A percentile compares a stretch with the other conserved stretches of the same genome.
Evolutionary conservation across 345 rosid species (phyloP).

Genomic region (Aegle marmelos): DNA sequence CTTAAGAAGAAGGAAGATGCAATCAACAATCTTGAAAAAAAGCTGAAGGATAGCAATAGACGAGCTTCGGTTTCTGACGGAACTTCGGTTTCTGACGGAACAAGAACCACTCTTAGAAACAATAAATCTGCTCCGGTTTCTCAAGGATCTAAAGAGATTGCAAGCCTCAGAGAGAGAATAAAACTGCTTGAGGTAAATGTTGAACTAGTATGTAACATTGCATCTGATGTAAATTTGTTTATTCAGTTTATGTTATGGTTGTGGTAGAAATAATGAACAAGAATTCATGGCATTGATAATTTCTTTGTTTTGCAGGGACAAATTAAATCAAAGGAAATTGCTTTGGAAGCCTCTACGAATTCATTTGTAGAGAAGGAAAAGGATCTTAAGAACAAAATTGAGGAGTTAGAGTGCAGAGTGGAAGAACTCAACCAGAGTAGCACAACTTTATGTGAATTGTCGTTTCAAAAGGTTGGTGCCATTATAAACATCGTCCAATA

Average conservation of each 20-base stretch:
- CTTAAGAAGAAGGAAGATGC: slow-evolving; percentile 66
- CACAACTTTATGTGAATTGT: slow-evolving; percentile 14
- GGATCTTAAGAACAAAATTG: slow-evolving; percentile 46
- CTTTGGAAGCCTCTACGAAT: slow-evolving; percentile 49
- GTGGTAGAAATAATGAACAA: background rate
- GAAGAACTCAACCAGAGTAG: slow-evolving; percentile 40
- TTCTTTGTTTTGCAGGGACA: slow-evolving; percentile 49
- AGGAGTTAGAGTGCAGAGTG: slow-evolving; percentile 53
- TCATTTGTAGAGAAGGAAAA: slow-evolving; percentile 60
- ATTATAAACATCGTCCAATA: background rate
- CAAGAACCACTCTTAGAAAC: slow-evolving; percentile 39
- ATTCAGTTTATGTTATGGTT: background rate
- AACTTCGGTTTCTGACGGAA: slow-evolving; percentile 33
- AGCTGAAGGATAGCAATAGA: slow-evolving; percentile 46
- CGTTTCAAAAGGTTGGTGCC: slow-evolving; percentile 38
- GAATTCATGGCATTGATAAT: background rate
- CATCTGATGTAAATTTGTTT: background rate
- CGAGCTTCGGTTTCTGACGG: slow-evolving; percentile 33
- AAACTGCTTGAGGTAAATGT: slow-evolving; percentile 61
- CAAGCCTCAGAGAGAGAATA: slow-evolving; percentile 56
- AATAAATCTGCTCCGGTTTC: slow-evolving; percentile 40
- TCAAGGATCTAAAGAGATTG: slow-evolving; percentile 48
- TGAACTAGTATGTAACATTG: background rate
- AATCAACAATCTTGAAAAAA: slow-evolving; percentile 47
- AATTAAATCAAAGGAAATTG: slow-evolving; percentile 57